Conservation (phyloP, 257 asterid genomes). For the Capsicum baccatum region DNA sequence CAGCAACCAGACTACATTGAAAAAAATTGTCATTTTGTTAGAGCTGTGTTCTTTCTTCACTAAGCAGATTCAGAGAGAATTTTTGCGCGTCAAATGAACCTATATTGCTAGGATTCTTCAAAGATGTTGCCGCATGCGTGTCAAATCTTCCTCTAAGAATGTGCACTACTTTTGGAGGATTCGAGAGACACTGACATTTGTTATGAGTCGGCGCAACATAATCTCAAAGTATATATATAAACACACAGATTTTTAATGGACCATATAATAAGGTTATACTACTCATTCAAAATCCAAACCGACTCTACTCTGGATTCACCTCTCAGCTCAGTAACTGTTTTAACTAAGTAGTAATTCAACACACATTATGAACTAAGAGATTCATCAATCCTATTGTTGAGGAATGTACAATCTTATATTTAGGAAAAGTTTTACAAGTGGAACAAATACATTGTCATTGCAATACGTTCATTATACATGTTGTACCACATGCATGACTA, state of each 20-base stretch:
- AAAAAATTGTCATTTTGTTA: background rate
- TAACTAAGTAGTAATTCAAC: background rate
- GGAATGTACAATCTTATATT: background rate
- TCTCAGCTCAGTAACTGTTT: background rate
- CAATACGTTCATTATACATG: background rate
- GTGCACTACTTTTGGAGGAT: background rate
- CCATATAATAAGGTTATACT: background rate
- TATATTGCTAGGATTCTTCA: background rate
- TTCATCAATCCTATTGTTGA: background rate
- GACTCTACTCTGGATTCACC: background rate
- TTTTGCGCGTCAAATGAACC: background rate
- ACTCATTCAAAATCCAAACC: background rate
- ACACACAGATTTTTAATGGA: background rate
- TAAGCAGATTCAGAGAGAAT: background rate
- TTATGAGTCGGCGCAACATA: background rate
- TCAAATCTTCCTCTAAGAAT: background rate
- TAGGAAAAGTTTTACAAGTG: background rate
- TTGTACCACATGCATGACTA: background rate
- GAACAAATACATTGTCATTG: background rate
- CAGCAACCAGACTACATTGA: conserved; percentile 84
- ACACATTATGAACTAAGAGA: background rate
- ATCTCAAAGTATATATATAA: background rate
- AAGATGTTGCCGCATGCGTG: background rate
- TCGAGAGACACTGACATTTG: background rate
- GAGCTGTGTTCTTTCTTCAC: background rate